Evolutionary conservation across 2,329 filamentous ascomycete genomes (phyloP).

Genomic region (Talaromyces sp.): DNA sequence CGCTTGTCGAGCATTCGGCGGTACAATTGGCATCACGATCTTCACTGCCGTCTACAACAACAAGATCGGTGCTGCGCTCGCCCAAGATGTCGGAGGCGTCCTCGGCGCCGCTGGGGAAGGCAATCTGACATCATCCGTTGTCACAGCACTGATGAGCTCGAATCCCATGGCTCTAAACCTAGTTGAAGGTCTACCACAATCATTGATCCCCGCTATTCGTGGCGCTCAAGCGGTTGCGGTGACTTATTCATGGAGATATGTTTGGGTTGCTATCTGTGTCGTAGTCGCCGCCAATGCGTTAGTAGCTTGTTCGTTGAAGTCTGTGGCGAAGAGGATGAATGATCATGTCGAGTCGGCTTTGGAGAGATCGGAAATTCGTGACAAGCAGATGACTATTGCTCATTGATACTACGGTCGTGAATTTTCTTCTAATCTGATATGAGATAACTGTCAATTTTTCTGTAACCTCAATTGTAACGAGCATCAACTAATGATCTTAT

Average conservation of each 20-base stretch:
- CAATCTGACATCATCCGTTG: background rate
- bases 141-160: background rate
- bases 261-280: background rate
- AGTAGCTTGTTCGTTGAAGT: constrained; percentile 2
- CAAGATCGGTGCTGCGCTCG: background rate
- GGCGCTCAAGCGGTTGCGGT: background rate
- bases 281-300: constrained; percentile 1
- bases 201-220: background rate
- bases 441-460: too few relatives aligned
- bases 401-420: background rate
- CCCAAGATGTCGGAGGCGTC: background rate
- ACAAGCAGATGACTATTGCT: background rate
- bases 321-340: constrained; percentile 8
- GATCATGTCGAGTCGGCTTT: constrained; percentile 11
- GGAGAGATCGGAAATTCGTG: background rate
- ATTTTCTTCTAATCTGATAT: too few relatives aligned
- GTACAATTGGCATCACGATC: background rate
- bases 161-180: background rate
- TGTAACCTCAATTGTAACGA: too few relatives aligned
- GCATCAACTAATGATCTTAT: too few relatives aligned
- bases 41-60: background rate
- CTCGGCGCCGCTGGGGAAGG: background rate
- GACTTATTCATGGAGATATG: background rate
- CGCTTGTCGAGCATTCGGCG: background rate
- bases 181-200: background rate